Conservation (phyloP, 2,329 filamentous ascomycete genomes). For the Ophiostoma himal-ulmi region DNA sequence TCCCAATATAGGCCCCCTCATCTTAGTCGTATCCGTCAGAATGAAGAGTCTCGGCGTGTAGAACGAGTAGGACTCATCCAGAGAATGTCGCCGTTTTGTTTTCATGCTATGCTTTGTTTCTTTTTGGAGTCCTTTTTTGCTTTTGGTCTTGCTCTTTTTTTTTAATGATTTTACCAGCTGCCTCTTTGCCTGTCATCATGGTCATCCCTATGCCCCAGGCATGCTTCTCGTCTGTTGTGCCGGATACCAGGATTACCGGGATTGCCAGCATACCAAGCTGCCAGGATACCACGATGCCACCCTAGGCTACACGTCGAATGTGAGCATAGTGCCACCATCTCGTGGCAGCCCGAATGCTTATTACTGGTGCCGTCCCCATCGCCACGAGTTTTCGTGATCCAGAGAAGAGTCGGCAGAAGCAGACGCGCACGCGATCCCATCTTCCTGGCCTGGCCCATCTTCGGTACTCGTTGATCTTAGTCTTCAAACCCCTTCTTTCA, state of each 20-base stretch:
- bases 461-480: constrained; percentile 8
- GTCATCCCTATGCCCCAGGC: not conserved
- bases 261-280: not conserved
- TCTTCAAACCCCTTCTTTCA: not conserved
- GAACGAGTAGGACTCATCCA: not conserved
- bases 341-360: constrained; percentile 1
- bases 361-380: not conserved
- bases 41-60: not conserved
- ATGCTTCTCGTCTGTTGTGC: not conserved
- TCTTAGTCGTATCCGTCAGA: too few relatives aligned
- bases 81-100: not conserved
- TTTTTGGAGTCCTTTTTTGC: not conserved
- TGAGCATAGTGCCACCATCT: not conserved
- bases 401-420: not conserved
- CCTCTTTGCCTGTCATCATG: not conserved
- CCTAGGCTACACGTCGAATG: not conserved
- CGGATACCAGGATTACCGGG: not conserved
- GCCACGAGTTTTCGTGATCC: not conserved
- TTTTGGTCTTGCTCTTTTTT: not conserved
- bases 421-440: not conserved
- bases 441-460: not conserved
- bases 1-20: not conserved
- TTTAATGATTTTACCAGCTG: not conserved
- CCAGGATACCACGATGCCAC: not conserved
- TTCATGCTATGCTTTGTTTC: not conserved